These are phyloP conservation scores for Pythium vanterpoolii DNA, from an alignment of 352 stramenopile genomes.

Conservation along the genomic window DNA sequence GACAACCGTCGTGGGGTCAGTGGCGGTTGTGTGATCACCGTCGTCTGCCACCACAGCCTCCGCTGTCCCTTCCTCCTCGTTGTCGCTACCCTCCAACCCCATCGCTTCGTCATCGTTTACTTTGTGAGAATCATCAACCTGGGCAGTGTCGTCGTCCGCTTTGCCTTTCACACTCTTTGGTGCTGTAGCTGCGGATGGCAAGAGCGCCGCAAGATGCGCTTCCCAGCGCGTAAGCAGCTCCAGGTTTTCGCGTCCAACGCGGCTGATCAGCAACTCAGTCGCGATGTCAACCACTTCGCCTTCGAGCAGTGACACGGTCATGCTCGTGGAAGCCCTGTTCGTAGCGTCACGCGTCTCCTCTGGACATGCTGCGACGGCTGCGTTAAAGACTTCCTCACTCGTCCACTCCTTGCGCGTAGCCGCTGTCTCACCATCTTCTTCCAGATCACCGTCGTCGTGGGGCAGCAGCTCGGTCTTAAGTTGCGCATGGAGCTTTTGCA, in stretches of 20 bases:
- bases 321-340: background rate
- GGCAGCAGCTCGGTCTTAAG: conserved; percentile 42
- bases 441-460: conserved; percentile 21
- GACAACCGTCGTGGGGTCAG: background rate
- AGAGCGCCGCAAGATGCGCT: conserved; percentile 27
- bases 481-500: conserved; percentile 32
- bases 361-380: background rate
- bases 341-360: too few relatives aligned
- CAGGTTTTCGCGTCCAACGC: conserved; percentile 32
- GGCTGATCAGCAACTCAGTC: conserved; percentile 63
- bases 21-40: background rate
- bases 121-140: background rate
- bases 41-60: background rate
- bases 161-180: background rate
- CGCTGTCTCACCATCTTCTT: conserved; percentile 11
- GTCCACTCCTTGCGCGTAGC: background rate
- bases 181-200: too few relatives aligned
- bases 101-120: background rate
- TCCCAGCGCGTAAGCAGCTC: conserved; percentile 40
- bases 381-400: conserved; percentile 7
- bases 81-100: background rate
- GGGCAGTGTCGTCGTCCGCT: background rate
- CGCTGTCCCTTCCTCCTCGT: background rate
- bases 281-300: conserved; percentile 61
- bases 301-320: conserved; percentile 35